A percentile compares a stretch with the other conserved stretches of the same genome.
phyloP scores from a whole-genome alignment of 805 yeast genomes.

The Barnettozyma salicaria region DNA sequence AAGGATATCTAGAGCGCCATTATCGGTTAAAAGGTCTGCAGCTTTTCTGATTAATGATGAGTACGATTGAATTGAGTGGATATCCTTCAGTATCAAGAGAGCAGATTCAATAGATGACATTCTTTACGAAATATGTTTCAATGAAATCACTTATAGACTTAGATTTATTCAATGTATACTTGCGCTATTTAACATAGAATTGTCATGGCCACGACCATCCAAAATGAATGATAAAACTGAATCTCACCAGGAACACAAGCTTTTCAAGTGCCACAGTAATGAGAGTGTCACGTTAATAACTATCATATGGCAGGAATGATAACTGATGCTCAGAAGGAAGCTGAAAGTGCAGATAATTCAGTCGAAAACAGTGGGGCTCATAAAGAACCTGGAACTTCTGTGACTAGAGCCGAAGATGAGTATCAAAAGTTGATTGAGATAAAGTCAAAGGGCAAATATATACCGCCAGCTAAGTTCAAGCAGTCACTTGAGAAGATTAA shows the following conservation, averaged over 20 bases:
- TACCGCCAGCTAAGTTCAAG: conserved; percentile 48
- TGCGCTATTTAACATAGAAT: too few species aligned
- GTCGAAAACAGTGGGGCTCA: too few species aligned
- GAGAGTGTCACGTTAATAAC: too few species aligned
- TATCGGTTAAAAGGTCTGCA: conserved; percentile 6
- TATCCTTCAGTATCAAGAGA: conserved; percentile 19
- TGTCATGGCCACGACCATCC: too few species aligned
- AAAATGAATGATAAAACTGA: too few species aligned
- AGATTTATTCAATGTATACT: too few species aligned
- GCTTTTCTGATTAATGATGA: conserved; percentile 19
- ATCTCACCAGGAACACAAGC: too few species aligned
- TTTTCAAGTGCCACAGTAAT: too few species aligned
- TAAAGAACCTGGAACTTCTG: not conserved
- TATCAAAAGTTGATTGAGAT: conserved; percentile 32
- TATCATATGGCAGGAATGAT: too few species aligned
- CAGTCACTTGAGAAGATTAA: conserved; percentile 35
- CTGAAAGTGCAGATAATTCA: too few species aligned
- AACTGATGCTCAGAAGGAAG: too few species aligned
- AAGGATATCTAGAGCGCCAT: conserved; percentile 20
- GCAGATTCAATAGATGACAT: conserved; percentile 14
- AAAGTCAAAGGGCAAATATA: conserved; percentile 41
- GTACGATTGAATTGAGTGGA: conserved; percentile 16
- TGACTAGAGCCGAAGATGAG: conserved; percentile 26
- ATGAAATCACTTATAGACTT: too few species aligned
- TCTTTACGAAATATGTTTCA: not conserved